Evolutionary conservation across 495 filamentous ascomycete species (phyloP).

Genomic region (Talaromyces wortmannii): DNA sequence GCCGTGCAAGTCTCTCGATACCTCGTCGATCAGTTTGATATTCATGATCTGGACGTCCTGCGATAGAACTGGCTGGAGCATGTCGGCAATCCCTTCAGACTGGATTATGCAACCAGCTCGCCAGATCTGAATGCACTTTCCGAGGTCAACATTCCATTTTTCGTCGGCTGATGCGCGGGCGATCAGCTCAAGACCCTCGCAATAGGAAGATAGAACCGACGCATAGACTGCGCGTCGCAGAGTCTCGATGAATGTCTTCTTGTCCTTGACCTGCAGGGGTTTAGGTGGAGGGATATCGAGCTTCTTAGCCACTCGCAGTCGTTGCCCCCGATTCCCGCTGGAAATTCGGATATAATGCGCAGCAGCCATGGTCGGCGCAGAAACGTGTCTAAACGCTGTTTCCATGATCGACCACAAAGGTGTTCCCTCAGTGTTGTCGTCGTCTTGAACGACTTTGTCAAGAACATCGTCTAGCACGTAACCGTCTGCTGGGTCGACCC

Average conservation of each 20-base stretch:
- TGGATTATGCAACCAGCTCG: conserved; percentile 69
- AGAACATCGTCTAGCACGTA: conserved; percentile 58
- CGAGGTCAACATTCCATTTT: conserved; percentile 56
- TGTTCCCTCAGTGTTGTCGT: conserved; percentile 62
- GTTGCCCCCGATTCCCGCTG: conserved; percentile 53
- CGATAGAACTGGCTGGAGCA: conserved; percentile 42
- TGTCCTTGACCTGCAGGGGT: conserved; percentile 33
- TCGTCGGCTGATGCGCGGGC: conserved; percentile 52
- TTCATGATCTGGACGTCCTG: conserved; percentile 22
- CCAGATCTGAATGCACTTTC: conserved; percentile 61
- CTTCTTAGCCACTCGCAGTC: conserved; percentile 39
- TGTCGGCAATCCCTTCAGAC: conserved; percentile 56
- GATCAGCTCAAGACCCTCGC: conserved; percentile 64
- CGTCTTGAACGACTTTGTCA: conserved; percentile 73
- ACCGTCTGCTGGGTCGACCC: conserved; percentile 17
- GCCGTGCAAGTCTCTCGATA: conserved; percentile 48
- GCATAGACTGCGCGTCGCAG: conserved; percentile 56
- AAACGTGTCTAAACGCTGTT: conserved; percentile 53
- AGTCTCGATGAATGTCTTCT: conserved; percentile 48
- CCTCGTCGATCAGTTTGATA: conserved; percentile 37
- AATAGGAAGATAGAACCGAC: conserved; percentile 56
- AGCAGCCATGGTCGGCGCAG: conserved; percentile 55
- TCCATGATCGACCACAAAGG: conserved; percentile 59
- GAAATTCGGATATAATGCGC: conserved; percentile 62
- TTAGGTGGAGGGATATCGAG: conserved; percentile 34